These are phyloP conservation scores for Collariella sp. DNA, from an alignment of 495 filamentous ascomycete species.

Conservation along the genomic window DNA sequence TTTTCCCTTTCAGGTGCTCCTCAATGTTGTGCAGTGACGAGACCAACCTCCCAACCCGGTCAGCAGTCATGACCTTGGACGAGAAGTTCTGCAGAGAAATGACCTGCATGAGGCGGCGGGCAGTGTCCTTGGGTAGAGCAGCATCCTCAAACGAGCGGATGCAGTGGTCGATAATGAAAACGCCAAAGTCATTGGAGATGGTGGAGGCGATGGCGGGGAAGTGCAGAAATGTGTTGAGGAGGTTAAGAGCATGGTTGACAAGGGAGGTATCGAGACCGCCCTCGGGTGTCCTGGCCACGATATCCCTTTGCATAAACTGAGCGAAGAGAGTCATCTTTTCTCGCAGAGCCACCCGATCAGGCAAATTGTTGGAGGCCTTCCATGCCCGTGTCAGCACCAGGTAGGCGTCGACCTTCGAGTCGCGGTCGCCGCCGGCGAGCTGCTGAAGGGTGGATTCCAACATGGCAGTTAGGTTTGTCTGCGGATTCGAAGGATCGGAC, in stretches of 20 bases:
- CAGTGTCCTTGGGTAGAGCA: constrained; percentile 60
- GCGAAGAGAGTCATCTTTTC: constrained; percentile 67
- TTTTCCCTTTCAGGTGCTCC: constrained; percentile 65
- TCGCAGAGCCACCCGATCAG: constrained; percentile 58
- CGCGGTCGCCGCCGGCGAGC: constrained; percentile 59
- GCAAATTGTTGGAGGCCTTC: constrained; percentile 67
- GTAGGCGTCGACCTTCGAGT: constrained; percentile 76
- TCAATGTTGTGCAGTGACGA: constrained; percentile 60
- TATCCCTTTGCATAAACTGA: constrained; percentile 72
- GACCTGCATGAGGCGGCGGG: constrained; percentile 67
- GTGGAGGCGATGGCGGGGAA: constrained; percentile 53
- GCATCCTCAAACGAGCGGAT: constrained; percentile 53
- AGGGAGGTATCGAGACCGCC: constrained; percentile 53
- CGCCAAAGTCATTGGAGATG: constrained; percentile 65
- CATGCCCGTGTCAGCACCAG: constrained; percentile 65
- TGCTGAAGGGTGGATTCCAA: constrained; percentile 73
- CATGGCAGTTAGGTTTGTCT: constrained; percentile 56
- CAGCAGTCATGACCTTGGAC: constrained; percentile 58
- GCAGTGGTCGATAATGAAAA: constrained; percentile 70
- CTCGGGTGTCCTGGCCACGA: constrained; percentile 46
- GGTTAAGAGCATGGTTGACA: constrained; percentile 63
- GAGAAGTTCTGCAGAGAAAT: constrained; percentile 71
- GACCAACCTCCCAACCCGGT: constrained; percentile 59
- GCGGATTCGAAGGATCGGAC: constrained; percentile 30
- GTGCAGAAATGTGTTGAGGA: constrained; percentile 63